A percentile compares a stretch with the other conserved stretches of the same genome.
Evolutionary conservation across 805 yeast species (phyloP).

Genomic region (Scheffersomyces lignosus): DNA sequence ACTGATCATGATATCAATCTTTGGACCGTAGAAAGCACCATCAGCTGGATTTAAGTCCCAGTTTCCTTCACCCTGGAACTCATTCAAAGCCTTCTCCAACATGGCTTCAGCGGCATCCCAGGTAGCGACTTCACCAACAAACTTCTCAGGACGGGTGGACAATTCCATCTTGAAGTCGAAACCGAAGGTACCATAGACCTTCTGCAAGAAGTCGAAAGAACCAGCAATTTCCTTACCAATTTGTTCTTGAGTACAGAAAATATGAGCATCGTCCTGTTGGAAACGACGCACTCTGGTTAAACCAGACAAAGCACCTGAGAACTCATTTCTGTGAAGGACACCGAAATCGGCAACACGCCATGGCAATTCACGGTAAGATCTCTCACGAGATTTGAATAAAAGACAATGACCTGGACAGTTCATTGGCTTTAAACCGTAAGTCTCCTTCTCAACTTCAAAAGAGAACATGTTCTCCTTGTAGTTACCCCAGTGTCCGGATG

Average conservation of each 20-base stretch:
- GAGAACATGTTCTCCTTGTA: constrained; percentile 97
- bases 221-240: constrained; percentile 82
- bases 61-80: constrained; percentile 71
- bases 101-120: constrained; percentile 92
- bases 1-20: constrained; percentile 93
- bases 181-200: constrained; percentile 87
- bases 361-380: constrained; percentile 95
- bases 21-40: constrained; percentile 95
- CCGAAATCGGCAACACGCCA: constrained; percentile 99
- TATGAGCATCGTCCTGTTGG: constrained; percentile 99
- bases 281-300: constrained; percentile 97
- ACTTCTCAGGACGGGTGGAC: constrained; percentile 96
- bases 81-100: constrained; percentile 77
- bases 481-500: constrained; percentile 98
- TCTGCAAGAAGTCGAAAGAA: constrained; percentile 81
- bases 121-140: constrained; percentile 88
- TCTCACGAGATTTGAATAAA: constrained; percentile 86
- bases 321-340: constrained; percentile 95
- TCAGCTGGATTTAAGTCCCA: constrained; percentile 98
- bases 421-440: constrained; percentile 93
- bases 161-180: constrained; percentile 96
- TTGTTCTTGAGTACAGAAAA: constrained; percentile 92
- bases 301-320: constrained; percentile 86
- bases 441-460: constrained; percentile 95
- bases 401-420: constrained; percentile 92